These are phyloP conservation scores for Erythrobasidium hasegawianum DNA, from an alignment of 1,284 basidiomycete genomes.

Conservation along the genomic window DNA sequence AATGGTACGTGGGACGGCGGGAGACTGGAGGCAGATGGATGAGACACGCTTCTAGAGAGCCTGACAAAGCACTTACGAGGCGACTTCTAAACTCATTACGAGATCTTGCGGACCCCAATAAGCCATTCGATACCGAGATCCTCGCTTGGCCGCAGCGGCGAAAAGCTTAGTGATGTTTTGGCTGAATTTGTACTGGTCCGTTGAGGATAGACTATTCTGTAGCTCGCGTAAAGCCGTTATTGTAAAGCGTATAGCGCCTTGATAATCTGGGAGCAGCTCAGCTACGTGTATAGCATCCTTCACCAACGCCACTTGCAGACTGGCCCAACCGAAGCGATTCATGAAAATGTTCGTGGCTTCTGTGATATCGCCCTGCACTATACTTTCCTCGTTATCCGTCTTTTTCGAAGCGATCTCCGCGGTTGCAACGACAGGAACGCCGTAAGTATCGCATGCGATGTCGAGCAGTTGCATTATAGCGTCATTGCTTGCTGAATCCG, in stretches of 20 bases:
- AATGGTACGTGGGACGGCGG: conserved; percentile 65
- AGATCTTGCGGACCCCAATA: conserved; percentile 50
- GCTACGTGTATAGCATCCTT: conserved; percentile 85
- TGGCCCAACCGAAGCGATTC: conserved; percentile 76
- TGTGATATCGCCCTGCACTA: conserved; percentile 38
- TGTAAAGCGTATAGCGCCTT: conserved; percentile 42
- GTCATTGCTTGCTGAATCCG: conserved; percentile 63
- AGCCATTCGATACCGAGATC: conserved; percentile 40
- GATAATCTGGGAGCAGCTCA: conserved; percentile 68
- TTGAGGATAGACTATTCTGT: conserved; percentile 43
- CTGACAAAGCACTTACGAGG: conserved; percentile 7
- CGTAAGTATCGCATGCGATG: conserved; percentile 69
- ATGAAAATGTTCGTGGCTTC: conserved; percentile 42
- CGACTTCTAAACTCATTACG: conserved; percentile 41
- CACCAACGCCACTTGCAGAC: conserved; percentile 83
- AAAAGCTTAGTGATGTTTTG: conserved; percentile 40
- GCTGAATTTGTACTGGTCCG: conserved; percentile 43
- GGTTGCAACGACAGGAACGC: conserved; percentile 54
- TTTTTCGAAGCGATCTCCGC: neutral
- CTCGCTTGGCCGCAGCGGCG: conserved; percentile 36
- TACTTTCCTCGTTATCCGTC: conserved; percentile 2
- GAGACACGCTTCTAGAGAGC: neutral
- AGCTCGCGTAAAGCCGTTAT: conserved; percentile 40
- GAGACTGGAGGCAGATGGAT: conserved; percentile 55
- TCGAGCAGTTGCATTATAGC: conserved; percentile 69